Evolutionary conservation across 768 basidiomycete genomes (phyloP), one percentile per base, ranked within the genome.

Genomic region (Cystofilobasidium bisporidii): DNA sequence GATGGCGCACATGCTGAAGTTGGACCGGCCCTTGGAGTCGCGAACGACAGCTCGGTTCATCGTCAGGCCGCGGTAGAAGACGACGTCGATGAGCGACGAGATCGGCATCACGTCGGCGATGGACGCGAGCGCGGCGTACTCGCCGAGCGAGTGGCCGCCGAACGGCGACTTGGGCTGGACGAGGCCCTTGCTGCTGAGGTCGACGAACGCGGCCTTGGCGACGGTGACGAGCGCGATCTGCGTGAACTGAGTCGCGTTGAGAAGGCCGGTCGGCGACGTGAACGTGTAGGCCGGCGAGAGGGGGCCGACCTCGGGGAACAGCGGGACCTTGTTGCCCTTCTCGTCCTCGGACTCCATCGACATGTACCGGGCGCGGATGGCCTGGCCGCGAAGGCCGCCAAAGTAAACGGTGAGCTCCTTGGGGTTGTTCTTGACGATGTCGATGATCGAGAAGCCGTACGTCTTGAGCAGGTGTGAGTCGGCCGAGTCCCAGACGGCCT

Each of bases 41-140:
- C 96, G 90, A 78, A 96, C 91, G 67, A 99, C 96, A 32, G 96
- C 96, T 28, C 96, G 91, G 75, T 98, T 96, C 96, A 98, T 99
- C 41, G 96, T 99, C 75, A 99, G 93, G 73, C 96, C 96, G 76
- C 96, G 91, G 78, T 97, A 99, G 83, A 99, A 99, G 32, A 99
- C 94, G 74, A 99, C 90, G 72, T 99, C 96, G 74, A 93, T 91
- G 58, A 98, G 85, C 2, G 91, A 85, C 24, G 94, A 91, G 72
- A 98, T 91, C 57, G 91, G 89, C 41, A 98, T 84, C 63, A 97
- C 90, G 76, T 94, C 93, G 30, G 94, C 94, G 72, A 99, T 96
- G 12, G 94, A 94, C 1, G 96, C 96, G 5, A 99, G 83, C 2
- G 96, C 94, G 48, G 96, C 97, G 77, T 98, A 99, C 79, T 99